Evolutionary conservation across 179 eudicot species (phyloP).

Genomic region (Heliamphora pulchella): DNA sequence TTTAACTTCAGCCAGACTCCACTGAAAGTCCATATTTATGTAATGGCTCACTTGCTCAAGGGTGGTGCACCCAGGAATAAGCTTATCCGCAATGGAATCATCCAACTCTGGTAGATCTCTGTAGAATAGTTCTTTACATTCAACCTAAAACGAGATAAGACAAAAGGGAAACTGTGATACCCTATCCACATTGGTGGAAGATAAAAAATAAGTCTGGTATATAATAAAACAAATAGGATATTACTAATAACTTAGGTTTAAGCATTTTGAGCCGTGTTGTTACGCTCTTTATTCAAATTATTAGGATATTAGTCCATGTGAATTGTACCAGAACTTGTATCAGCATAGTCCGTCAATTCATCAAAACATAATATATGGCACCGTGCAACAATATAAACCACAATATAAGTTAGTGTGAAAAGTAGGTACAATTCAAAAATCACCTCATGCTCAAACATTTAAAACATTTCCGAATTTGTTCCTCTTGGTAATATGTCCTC

Average conservation of each 20-base stretch:
- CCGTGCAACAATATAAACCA: background rate
- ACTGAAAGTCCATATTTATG: slow-evolving; percentile 11
- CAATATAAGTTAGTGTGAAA: background rate
- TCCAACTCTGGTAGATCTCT: slow-evolving; percentile 74
- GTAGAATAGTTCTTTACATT: slow-evolving; percentile 81
- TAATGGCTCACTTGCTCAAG: slow-evolving; percentile 53
- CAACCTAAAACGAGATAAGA: slow-evolving; percentile 45
- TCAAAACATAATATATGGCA: background rate
- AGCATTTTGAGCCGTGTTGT: too few species aligned
- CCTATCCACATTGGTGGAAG: too few species aligned
- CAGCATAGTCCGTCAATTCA: background rate
- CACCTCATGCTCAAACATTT: background rate
- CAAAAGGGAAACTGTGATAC: background rate
- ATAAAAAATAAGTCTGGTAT: too few species aligned
- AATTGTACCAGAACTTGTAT: background rate
- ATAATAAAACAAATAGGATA: too few species aligned
- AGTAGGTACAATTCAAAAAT: background rate
- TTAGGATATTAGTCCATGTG: too few species aligned
- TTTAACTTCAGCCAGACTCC: slow-evolving; percentile 10
- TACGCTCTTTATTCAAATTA: too few species aligned
- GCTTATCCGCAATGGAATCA: slow-evolving; percentile 75
- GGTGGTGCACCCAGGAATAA: slow-evolving; percentile 68
- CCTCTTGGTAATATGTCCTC: background rate
- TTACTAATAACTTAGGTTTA: too few species aligned
- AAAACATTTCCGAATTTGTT: background rate